Percentiles rank a stretch among this genome's conserved stretches.
phyloP scores from a whole-genome alignment of 2,329 filamentous ascomycete genomes.

The Rhytidhysteron rufulum region DNA sequence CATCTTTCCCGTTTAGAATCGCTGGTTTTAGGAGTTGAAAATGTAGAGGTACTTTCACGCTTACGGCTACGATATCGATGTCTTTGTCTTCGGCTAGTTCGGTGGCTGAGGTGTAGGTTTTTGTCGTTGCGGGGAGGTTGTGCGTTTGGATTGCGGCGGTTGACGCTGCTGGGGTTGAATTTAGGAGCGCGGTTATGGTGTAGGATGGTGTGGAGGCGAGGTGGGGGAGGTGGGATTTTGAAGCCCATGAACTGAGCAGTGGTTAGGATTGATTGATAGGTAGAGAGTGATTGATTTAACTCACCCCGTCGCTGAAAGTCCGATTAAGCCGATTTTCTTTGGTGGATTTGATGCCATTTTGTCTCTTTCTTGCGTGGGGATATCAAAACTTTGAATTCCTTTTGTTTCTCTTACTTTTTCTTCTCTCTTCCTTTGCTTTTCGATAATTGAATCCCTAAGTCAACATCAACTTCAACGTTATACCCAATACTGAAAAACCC shows the following conservation, averaged over 20 bases:
- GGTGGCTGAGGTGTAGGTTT: constrained; percentile 34
- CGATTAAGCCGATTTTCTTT: constrained; percentile 24
- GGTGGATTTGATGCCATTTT: no score
- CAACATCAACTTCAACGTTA: no score
- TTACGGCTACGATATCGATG: constrained; percentile 47
- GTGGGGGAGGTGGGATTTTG: constrained; percentile 36
- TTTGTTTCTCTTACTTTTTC: no score
- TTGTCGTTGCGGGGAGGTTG: no score
- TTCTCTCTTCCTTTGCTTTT: no score
- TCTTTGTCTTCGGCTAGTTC: constrained; percentile 45
- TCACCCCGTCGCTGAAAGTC: constrained; percentile 30
- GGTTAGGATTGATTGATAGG: not conserved
- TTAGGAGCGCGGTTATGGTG: constrained; percentile 49
- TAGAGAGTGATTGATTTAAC: not conserved
- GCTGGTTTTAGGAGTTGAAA: constrained; percentile 40
- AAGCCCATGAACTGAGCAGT: constrained; percentile 32
- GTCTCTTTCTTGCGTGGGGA: no score
- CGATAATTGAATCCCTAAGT: no score
- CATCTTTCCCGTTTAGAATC: constrained; percentile 38
- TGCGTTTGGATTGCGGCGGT: constrained; percentile 32
- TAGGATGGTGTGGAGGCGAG: constrained; percentile 35
- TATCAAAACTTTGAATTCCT: no score
- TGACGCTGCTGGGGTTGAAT: constrained; percentile 44
- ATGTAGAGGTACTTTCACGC: constrained; percentile 43
- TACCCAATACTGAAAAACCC: no score